Evolutionary conservation across 352 stramenopile species (phyloP).

Genomic region (Globisporangium cylindrosporum): DNA sequence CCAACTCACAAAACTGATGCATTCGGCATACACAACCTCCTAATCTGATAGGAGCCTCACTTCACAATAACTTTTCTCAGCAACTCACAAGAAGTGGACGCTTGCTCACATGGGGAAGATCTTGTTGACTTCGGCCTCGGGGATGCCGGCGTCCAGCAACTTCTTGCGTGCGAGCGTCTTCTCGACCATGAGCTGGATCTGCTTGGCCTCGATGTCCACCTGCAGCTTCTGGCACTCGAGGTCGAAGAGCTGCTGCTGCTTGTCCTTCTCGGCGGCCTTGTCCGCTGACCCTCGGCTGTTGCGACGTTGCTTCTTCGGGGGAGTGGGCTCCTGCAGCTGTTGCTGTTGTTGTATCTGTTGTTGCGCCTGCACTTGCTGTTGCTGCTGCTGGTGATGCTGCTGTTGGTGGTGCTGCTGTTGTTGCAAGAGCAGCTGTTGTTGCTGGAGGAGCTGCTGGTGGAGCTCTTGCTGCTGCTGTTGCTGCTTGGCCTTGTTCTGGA

Average conservation of each 20-base stretch:
- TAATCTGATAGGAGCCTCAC: not conserved
- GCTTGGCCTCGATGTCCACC: constrained; percentile 45
- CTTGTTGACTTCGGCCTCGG: constrained; percentile 34
- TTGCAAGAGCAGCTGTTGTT: constrained; percentile 3
- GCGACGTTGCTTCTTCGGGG: constrained; percentile 2
- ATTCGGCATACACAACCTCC: not conserved
- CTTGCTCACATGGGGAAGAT: constrained; percentile 38
- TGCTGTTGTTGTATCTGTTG: not conserved
- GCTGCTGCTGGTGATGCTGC: not conserved
- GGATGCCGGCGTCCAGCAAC: constrained; percentile 44
- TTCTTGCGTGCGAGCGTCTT: constrained; percentile 49
- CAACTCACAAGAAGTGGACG: not conserved
- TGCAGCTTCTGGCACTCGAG: constrained; percentile 49
- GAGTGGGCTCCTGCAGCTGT: not conserved
- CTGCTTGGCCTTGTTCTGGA: constrained; percentile 2
- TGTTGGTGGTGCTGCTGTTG: not conserved
- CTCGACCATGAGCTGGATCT: constrained; percentile 46
- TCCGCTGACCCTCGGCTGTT: constrained; percentile 2
- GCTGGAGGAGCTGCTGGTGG: constrained; percentile 5
- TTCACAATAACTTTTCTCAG: not conserved
- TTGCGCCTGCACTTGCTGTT: not conserved
- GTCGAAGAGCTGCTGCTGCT: constrained; percentile 42
- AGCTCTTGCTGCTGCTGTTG: not conserved
- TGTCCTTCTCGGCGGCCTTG: constrained; percentile 22
- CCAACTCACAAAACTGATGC: not conserved